phyloP scores from a whole-genome alignment of 768 basidiomycete species.

The Russula olivacea region DNA sequence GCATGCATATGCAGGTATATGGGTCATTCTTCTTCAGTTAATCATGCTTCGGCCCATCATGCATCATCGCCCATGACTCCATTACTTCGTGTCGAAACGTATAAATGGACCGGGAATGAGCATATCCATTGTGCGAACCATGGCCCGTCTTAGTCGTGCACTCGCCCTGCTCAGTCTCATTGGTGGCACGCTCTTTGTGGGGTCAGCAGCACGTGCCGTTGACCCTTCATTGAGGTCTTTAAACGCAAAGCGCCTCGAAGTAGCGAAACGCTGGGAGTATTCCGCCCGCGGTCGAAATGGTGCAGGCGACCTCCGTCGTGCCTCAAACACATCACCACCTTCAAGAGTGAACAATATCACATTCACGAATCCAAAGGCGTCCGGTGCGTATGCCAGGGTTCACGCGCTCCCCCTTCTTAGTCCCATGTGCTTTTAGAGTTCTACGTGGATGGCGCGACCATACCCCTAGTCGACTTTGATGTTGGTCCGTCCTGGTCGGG shows the following conservation, averaged over 20 bases:
- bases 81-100: background rate
- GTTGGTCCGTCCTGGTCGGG: constrained; percentile 74
- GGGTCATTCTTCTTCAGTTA: background rate
- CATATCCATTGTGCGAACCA: background rate
- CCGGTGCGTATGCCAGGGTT: constrained; percentile 36
- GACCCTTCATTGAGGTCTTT: background rate
- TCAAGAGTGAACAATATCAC: constrained; percentile 53
- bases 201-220: background rate
- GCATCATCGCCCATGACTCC: no score
- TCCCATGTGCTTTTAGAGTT: constrained; percentile 42
- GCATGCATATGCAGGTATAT: no score
- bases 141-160: background rate
- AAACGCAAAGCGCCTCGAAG: constrained; percentile 16
- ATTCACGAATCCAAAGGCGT: constrained; percentile 61
- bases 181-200: background rate
- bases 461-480: constrained; percentile 68
- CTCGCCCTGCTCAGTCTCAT: constrained; percentile 1
- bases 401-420: background rate
- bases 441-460: constrained; percentile 57
- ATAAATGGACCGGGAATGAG: background rate
- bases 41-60: no score
- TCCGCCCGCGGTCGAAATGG: constrained; percentile 3
- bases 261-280: constrained; percentile 6
- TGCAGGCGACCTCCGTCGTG: background rate
- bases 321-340: background rate